Evolutionary conservation across 305 asterid genomes (phyloP).

Genomic region (Fraxinus sp.): DNA sequence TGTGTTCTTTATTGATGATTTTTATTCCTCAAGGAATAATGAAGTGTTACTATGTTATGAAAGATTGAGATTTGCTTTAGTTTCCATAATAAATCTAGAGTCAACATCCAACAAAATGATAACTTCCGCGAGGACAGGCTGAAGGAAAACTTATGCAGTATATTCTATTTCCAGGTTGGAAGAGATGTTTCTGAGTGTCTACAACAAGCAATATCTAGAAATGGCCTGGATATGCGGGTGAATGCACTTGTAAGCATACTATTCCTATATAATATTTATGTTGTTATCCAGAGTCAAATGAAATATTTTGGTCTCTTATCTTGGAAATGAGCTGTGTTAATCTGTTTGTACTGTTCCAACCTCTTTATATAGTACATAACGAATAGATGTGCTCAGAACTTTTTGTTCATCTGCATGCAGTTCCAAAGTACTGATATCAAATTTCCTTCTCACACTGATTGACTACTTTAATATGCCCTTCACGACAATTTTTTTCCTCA

Average conservation of each 20-base stretch:
- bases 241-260: constrained; percentile 65
- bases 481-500: not conserved
- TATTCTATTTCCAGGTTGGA: constrained; percentile 52
- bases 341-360: not conserved
- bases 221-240: constrained; percentile 67
- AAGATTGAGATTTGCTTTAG: not conserved
- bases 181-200: constrained; percentile 71
- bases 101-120: not conserved
- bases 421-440: not conserved
- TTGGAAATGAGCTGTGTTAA: not conserved
- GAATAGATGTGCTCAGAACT: not conserved
- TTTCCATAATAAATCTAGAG: not conserved
- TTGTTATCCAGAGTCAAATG: constrained; percentile 1
- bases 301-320: not conserved
- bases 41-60: not conserved
- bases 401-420: not conserved
- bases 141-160: constrained; percentile 11
- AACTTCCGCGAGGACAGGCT: not conserved
- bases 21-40: not conserved
- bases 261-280: not conserved
- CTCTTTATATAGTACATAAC: not conserved
- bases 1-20: not conserved
- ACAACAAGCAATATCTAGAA: constrained; percentile 57
- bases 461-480: not conserved
- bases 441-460: not conserved